Evolutionary conservation across 1,284 basidiomycete genomes (phyloP), one percentile per base, ranked within the genome.

Genomic region (Tilletia caries): DNA sequence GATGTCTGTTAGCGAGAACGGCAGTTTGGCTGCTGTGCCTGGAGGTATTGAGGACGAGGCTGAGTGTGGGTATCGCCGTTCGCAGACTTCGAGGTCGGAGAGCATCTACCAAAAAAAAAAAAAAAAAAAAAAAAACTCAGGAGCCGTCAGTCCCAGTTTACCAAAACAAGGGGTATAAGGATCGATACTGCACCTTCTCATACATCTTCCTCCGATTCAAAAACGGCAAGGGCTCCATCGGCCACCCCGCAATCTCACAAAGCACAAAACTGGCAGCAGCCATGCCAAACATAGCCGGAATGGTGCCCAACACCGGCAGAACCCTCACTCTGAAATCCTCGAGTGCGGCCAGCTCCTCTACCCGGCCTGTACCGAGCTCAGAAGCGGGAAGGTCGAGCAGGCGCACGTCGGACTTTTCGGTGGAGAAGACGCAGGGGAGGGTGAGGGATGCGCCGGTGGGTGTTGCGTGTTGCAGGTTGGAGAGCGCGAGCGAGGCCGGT

Each of bases 311-410:
- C 5, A 95, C 93, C 34, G 93, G 93, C 5, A 95, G 83, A 73
- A 95, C 93, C 58, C 93, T 87, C 4, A 95, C 93, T 43, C 96
- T 87, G 85, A 98, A 98, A 82, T 97, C 93, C 79, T 95, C 92
- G 71, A 98, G 91, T 3, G 91, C 91, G 12, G 92, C 90, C 2
- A 98, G 87, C 84, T 98, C 95, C 78, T 92, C 91, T 4, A 98
- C 91, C 25, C 90, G 86, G 15, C 95, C 96, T 83, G 91, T 62
- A 1, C 58, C 58, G 29, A 62, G 93, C 77, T 91, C 86, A 82
- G 94, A 95, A 84, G 98, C 94, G 25, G 92, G 88, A 0, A 98
- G 86, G 0, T 95, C 96, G 2, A 98, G 88, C 0, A 98, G 86
- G 74, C 91, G 91, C 62, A 85, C 84, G 20, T 91, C 87, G 0